phyloP scores from a whole-genome alignment of 2,329 filamentous ascomycete species.

The Aspergillus clavatus region DNA sequence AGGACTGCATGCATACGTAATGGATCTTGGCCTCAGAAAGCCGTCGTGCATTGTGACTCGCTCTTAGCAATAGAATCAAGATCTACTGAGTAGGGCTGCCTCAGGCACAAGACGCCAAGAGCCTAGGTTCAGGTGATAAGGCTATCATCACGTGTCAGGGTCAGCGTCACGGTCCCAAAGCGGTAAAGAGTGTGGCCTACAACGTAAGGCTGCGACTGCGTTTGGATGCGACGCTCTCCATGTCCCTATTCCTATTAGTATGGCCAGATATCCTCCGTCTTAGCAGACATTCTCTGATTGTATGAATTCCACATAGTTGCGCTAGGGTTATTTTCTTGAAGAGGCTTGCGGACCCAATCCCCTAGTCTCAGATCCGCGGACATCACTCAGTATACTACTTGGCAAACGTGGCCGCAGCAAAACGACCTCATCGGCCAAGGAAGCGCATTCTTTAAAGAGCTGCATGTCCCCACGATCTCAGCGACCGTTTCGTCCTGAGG shows the following conservation, averaged over 20 bases:
- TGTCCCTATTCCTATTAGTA: not conserved
- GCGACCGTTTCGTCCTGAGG: slow-evolving; percentile 1
- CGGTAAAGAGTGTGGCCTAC: not conserved
- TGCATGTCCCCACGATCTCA: slow-evolving; percentile 1
- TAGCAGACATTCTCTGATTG: not conserved
- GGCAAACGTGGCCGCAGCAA: slow-evolving; percentile 11
- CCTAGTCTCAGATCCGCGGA: not conserved
- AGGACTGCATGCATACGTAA: slow-evolving; percentile 1
- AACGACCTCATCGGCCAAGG: not conserved
- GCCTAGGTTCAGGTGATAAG: not conserved
- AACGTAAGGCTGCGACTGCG: not conserved
- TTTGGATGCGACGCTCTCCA: not conserved
- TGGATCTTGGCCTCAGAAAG: not conserved
- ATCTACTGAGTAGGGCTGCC: not conserved
- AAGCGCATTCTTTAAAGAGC: not conserved
- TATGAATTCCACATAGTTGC: not conserved
- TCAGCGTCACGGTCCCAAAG: not conserved
- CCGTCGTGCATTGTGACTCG: not conserved
- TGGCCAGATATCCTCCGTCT: not conserved
- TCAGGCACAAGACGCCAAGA: not conserved
- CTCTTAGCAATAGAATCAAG: not conserved
- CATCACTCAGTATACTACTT: not conserved
- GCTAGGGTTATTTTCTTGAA: not conserved
- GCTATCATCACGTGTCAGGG: not conserved
- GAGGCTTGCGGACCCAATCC: not conserved